Base-by-base conservation (phyloP, 1,284 basidiomycete species). In the Microbotryomycetes sp. region DNA sequence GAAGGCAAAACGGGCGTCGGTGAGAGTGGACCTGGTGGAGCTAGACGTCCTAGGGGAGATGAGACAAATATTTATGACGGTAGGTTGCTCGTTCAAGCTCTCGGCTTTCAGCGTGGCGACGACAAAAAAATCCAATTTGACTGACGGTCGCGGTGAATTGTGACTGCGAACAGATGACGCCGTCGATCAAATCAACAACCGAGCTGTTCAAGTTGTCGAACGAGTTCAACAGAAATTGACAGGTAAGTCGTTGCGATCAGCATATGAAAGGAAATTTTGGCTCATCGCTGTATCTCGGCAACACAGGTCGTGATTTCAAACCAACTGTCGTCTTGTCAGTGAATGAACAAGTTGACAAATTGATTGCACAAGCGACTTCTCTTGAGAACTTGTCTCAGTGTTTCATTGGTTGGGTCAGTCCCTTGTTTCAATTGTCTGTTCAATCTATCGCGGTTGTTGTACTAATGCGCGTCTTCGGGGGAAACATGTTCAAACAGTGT, bases 301-400 rank as follows among this genome's bases (percentile, higher is more conserved):
- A 42, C 42, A 50, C 61, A 87, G 91, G 92, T 36, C 85, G 86
- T 63, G 92, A 96, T 74, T 96, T 96, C 79, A 87, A 92, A 73
- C 87, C 90, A 0, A 86, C 88, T 12, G 79, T 84, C 51, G 79
- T 81, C 3, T 80, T 97, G 58, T 79, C 81, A 28, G 87, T 94
- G 26, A 79, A 81, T 51, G 82, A 81, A 22, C 92, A 97, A 75
- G 73, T 74, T 46, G 89, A 92, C 73, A 88, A 88, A 74, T 80
- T 97, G 56, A 96, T 97, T 67, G 81, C 84, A 63, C 90, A 96
- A 75, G 90, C 92, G 6, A 94, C 88, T 6, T 86, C 87, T 14
- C 79, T 94, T 51, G 92, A 96, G 76, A 94, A 96, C 75, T 82
- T 97, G 3, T 94, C 91, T 75, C 91, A 93, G 73, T 92, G 89